Base-by-base conservation (phyloP, 1,139 yeast species). In the Taphrina confusa region DNA sequence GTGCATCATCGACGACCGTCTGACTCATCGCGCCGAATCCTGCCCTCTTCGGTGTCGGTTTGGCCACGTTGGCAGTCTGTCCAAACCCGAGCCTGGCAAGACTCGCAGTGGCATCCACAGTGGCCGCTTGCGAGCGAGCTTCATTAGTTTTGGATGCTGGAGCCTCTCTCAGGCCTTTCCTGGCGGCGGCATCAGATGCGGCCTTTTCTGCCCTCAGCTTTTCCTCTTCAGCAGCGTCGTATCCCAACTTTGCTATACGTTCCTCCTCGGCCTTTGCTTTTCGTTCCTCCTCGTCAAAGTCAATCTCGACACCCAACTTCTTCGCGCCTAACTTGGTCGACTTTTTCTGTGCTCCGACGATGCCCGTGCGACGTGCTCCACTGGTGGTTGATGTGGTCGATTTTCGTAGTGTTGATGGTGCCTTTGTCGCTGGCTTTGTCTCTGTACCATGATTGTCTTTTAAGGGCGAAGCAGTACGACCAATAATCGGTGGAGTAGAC, bases 221-320 rank as follows among this genome's bases (percentile, higher is more conserved):
- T 22, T 60, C 66, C 31, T 55, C 54, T 47, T 64, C 66, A 1
- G 50, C 58, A 8, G 91, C 88, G 65, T 82, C 82, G 71, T 86
- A 86, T 4, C 95, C 95, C 67, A 88, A 79, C 66, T 78, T 77
- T 66, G 82, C 81, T 27, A 86, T 82, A 67, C 84, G 85, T 70
- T 85, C 87, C 60, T 85, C 89, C 72, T 91, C 97, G 68, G 80
- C 80, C 72, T 85, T 82, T 25, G 97, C 97, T 69, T 85, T 85
- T 70, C 80, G 84, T 72, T 90, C 97, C 65, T 90, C 84, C 68
- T 87, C 95, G 66, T 92, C 97, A 68, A 92, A 92, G 72, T 92
- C 96, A 64, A 92, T 81, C 33, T 63, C 69, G 5, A 73, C 72
- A n/a, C 75, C 75, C 25, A 74, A 73, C 69, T 82, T 82, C 68